Evolutionary conservation across 148 eudicot species (phyloP).

Genomic region (Camellia granthamiana): DNA sequence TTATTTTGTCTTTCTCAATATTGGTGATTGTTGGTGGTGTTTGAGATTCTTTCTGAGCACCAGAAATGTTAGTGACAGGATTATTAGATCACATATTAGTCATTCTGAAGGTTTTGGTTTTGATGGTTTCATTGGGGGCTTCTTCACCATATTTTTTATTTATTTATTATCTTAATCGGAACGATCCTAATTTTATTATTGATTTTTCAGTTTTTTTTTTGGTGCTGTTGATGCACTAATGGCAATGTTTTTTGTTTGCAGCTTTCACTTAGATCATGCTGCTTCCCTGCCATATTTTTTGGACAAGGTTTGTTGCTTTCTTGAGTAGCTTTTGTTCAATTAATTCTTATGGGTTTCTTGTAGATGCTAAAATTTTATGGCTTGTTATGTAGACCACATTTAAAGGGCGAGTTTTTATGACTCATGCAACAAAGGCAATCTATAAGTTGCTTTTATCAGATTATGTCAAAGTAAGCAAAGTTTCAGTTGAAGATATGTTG

Average conservation of each 20-base stretch:
- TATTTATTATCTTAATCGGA: not conserved
- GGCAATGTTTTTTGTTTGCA: constrained; percentile 31
- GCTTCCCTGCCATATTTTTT: constrained; percentile 96
- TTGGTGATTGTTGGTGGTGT: too few species aligned
- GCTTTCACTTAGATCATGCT: constrained; percentile 99
- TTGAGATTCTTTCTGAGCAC: too few species aligned
- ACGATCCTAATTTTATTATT: not conserved
- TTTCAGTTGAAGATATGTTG: constrained; percentile 94
- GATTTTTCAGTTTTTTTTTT: constrained; percentile 9
- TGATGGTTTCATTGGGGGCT: too few species aligned
- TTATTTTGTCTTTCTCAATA: too few species aligned
- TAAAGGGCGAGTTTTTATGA: constrained; percentile 93
- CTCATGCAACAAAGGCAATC: constrained; percentile 95
- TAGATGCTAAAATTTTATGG: constrained; percentile 2
- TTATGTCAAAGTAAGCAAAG: constrained; percentile 97
- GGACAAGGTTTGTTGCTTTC: constrained; percentile 68
- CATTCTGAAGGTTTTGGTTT: too few species aligned
- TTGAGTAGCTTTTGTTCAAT: constrained; percentile 1
- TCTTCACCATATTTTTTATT: not conserved
- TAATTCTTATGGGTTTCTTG: constrained; percentile 5
- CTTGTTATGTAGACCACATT: constrained; percentile 61
- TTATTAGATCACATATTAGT: too few species aligned
- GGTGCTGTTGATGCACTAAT: not conserved
- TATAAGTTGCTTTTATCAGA: constrained; percentile 87
- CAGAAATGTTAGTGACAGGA: too few species aligned